Evolutionary conservation across 495 filamentous ascomycete species (phyloP).

Genomic region (Sabuloglossum arenarium): DNA sequence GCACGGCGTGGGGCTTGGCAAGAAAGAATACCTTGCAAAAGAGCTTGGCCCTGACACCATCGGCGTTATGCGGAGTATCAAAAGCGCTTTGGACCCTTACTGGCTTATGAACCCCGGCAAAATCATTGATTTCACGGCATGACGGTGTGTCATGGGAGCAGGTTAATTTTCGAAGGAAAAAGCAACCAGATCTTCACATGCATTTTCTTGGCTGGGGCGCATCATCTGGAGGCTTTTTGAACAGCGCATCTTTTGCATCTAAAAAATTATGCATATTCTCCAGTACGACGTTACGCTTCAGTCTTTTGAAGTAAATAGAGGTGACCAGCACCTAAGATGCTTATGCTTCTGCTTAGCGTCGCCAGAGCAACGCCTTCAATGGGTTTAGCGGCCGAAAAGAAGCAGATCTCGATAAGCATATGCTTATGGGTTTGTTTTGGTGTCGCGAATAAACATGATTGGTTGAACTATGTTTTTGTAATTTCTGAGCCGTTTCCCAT

Average conservation of each 20-base stretch:
- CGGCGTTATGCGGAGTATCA: conserved; percentile 69
- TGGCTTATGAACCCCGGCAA: conserved; percentile 91
- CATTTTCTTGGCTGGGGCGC: background rate
- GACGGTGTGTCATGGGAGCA: background rate
- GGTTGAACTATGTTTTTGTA: no score
- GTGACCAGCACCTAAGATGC: no score
- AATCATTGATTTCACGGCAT: conserved; percentile 44
- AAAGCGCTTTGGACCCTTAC: conserved; percentile 61
- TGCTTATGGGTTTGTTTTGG: no score
- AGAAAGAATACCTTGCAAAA: conserved; percentile 57
- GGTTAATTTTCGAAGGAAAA: background rate
- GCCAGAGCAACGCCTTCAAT: no score
- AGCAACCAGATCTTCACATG: background rate
- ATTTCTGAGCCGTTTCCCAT: no score
- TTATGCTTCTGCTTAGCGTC: no score
- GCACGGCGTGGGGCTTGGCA: conserved; percentile 75
- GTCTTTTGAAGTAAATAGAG: no score
- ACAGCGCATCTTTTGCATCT: background rate
- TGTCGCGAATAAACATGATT: no score
- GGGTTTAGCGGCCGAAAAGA: no score
- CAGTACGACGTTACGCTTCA: background rate
- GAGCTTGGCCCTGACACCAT: conserved; percentile 73
- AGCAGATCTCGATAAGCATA: no score
- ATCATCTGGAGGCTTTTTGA: background rate
- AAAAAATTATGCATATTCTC: background rate